Conservation (phyloP, 352 stramenopile species). For the Globisporangium ultimum region DNA sequence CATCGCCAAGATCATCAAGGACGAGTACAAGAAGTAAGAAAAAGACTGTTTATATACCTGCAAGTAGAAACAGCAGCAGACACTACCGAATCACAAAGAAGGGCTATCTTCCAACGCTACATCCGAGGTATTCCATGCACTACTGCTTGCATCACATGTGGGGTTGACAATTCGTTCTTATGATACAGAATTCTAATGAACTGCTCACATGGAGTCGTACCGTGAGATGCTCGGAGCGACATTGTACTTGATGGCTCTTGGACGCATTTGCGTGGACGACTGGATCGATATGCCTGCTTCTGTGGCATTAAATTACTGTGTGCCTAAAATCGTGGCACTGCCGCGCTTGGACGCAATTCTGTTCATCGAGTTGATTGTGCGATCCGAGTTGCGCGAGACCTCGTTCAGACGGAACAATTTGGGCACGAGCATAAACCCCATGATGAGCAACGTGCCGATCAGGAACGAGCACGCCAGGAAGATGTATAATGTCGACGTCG, state of each 20-base stretch:
- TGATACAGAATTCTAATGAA: too few species aligned
- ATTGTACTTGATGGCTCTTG: neutral
- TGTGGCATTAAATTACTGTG: neutral
- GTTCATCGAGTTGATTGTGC: neutral
- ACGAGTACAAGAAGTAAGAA: conserved; percentile 82
- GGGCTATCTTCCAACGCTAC: too few species aligned
- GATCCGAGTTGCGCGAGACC: neutral
- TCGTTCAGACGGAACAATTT: conserved; percentile 38
- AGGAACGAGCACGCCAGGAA: conserved; percentile 26
- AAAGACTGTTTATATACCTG: neutral
- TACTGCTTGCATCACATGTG: too few species aligned
- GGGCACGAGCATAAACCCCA: conserved; percentile 40
- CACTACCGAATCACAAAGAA: too few species aligned
- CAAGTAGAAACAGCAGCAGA: neutral
- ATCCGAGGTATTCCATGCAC: too few species aligned
- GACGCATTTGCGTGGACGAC: neutral
- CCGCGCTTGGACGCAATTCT: neutral
- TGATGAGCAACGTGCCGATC: conserved; percentile 32
- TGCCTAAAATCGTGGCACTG: neutral
- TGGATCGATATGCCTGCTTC: neutral
- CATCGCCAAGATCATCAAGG: conserved; percentile 89
- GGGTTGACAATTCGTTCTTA: too few species aligned
- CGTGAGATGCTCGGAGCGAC: neutral
- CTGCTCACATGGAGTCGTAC: neutral
- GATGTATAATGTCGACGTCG: conserved; percentile 31